Percentiles rank a stretch among this genome's conserved stretches.
Evolutionary conservation across 2,329 filamentous ascomycete genomes (phyloP).

Genomic region (Fusarium mundagurra): DNA sequence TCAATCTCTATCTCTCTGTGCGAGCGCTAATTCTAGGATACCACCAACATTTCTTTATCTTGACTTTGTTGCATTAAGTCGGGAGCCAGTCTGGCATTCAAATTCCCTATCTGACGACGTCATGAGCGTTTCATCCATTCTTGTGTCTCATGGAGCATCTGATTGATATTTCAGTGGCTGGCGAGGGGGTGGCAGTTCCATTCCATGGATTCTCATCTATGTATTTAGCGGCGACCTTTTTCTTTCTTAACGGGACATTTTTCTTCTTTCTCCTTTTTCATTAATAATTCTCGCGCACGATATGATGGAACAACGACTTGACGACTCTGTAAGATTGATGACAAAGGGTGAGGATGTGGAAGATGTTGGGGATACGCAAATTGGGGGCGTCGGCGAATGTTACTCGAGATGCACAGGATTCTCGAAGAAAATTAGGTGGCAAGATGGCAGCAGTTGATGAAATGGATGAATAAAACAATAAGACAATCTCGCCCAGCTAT

Average conservation of each 20-base stretch:
- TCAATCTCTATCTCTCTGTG: constrained; percentile 40
- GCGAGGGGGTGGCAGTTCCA: constrained; percentile 35
- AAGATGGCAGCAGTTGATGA: constrained; percentile 12
- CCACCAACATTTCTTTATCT: constrained; percentile 38
- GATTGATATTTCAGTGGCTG: constrained; percentile 39
- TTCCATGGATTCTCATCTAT: constrained; percentile 38
- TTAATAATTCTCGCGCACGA: constrained; percentile 28
- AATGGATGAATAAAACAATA: constrained; percentile 20
- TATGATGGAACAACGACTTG: constrained; percentile 24
- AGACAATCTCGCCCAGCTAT: not conserved
- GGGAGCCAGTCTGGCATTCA: constrained; percentile 40
- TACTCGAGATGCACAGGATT: not conserved
- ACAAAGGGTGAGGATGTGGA: constrained; percentile 11
- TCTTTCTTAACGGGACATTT: constrained; percentile 36
- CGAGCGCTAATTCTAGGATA: constrained; percentile 45
- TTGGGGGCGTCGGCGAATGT: not conserved
- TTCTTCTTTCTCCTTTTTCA: constrained; percentile 25
- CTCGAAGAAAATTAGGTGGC: not conserved
- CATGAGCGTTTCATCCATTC: constrained; percentile 41
- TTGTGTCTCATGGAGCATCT: constrained; percentile 39
- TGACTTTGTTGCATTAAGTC: constrained; percentile 38
- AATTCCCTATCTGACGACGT: constrained; percentile 39
- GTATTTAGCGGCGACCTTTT: constrained; percentile 42
- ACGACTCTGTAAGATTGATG: constrained; percentile 31
- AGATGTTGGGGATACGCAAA: not conserved